Evolutionary conservation across 2,329 filamentous ascomycete species (phyloP), one percentile per base, ranked within the genome.

Genomic region (Neonectria hederae): DNA sequence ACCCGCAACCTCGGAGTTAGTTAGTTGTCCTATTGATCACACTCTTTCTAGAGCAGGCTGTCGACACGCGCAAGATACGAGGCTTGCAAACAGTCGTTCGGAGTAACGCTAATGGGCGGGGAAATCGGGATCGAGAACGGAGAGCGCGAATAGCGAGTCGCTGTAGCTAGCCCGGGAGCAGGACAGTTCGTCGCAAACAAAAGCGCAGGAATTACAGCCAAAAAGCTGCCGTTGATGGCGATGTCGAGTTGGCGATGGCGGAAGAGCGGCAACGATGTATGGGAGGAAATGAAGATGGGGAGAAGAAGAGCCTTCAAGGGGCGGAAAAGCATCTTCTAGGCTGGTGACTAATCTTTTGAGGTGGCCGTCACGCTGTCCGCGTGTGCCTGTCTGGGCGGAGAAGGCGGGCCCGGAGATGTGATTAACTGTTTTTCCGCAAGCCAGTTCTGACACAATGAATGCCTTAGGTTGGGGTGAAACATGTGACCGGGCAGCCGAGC

Each of bases 1-100:
- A 73, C 74, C 75, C 76, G 68, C 61, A 69, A 70, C 65, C 71
- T 73, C 68, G 58, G 30, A 61, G 72, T 76, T 74, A 78, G 77
- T 67, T 64, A 72, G 67, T 65, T 49, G 68, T 67, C 66, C 72
- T 30, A 67, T 54, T 54, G 48, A 68, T 64, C 68, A 65, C 68
- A 63, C 70, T 61, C 66, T 69, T 62, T 64, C 32, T 52, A 69
- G 65, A 74, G 66, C 51, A 73, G 65, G 65, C 71, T 55, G 68
- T 66, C 64, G 65, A 71, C 42, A 68, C 57, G 54, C 40, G 60
- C 40, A 58, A 60, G 17, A 51, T 51, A 32, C 53, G 40, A n/a
- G 55, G 5, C 32, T 63, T 30, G 65, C 38, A 42, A 67, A 58
- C 43, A 57, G 65, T 42, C 45, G 30, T 28, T 58, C 24, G 28